A percentile compares a stretch with the other conserved stretches of the same genome.
These are phyloP conservation scores for Tillandsia leiboldiana DNA, from an alignment of 176 grass and related monocot genomes.

Conservation along the genomic window DNA sequence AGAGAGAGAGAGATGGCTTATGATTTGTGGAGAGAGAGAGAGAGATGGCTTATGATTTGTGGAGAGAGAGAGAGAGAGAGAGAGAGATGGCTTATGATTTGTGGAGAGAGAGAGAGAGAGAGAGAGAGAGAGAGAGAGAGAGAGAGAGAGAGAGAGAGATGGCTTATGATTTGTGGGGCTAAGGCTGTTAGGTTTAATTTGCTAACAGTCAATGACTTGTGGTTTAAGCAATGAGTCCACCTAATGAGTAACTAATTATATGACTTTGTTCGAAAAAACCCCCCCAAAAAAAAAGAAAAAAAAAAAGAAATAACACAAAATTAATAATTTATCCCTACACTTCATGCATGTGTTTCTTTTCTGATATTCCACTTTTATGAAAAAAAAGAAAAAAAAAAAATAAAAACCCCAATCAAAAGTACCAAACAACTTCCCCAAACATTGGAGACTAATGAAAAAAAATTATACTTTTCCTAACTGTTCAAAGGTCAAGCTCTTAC, in stretches of 20 bases:
- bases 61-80: too few species aligned
- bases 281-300: background rate
- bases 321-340: background rate
- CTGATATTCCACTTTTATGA: slow-evolving; percentile 5
- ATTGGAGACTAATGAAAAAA: slow-evolving; percentile 2
- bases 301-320: background rate
- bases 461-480: background rate
- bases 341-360: background rate
- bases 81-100: too few species aligned
- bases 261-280: slow-evolving; percentile 35
- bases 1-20: background rate
- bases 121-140: background rate
- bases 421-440: slow-evolving; percentile 14
- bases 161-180: background rate
- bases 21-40: background rate
- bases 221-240: slow-evolving; percentile 35
- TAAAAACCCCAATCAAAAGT: background rate
- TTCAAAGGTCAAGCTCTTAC: background rate
- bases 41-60: too few species aligned
- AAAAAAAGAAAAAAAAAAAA: slow-evolving; percentile 17
- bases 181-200: background rate
- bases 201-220: slow-evolving; percentile 43
- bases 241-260: slow-evolving; percentile 61
- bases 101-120: background rate
- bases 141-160: background rate